Percentiles rank a stretch among this genome's conserved stretches.
Evolutionary conservation across 192 early-diverging fungal genomes (phyloP).

Genomic region (Coemansia sp.): DNA sequence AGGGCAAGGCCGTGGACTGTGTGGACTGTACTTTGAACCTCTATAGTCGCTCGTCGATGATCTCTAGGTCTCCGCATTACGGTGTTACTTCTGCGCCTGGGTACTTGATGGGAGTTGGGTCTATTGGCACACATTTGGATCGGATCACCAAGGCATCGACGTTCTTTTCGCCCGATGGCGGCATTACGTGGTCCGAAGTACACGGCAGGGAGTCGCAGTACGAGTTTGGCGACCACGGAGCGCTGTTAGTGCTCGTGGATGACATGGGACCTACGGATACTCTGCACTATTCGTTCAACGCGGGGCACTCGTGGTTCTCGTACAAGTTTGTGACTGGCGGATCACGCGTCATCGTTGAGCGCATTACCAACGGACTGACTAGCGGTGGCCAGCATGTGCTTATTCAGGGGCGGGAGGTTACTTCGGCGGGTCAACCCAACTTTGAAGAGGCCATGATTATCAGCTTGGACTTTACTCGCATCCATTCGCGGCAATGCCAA

Average conservation of each 20-base stretch:
- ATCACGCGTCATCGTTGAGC: slow-evolving; percentile 58
- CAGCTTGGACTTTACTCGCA: slow-evolving; percentile 61
- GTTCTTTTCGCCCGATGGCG: slow-evolving; percentile 83
- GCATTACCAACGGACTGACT: slow-evolving; percentile 63
- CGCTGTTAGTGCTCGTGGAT: slow-evolving; percentile 71
- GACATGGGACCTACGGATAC: slow-evolving; percentile 69
- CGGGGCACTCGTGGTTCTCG: slow-evolving; percentile 71
- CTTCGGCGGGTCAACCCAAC: slow-evolving; percentile 6
- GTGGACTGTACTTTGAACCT: slow-evolving; percentile 74
- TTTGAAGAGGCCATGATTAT: slow-evolving; percentile 38
- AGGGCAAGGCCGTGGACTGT: slow-evolving; percentile 25
- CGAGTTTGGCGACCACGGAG: slow-evolving; percentile 93
- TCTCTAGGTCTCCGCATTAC: slow-evolving; percentile 58
- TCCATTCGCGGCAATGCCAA: slow-evolving; percentile 48
- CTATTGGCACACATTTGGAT: slow-evolving; percentile 67
- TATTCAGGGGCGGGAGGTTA: slow-evolving; percentile 59
- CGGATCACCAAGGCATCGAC: slow-evolving; percentile 65
- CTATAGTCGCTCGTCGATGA: slow-evolving; percentile 66
- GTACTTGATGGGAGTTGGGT: slow-evolving; percentile 86
- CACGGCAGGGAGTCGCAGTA: slow-evolving; percentile 64
- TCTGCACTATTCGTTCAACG: slow-evolving; percentile 73
- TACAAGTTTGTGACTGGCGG: slow-evolving; percentile 57
- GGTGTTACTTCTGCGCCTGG: slow-evolving; percentile 72
- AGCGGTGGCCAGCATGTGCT: slow-evolving; percentile 71
- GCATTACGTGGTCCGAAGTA: slow-evolving; percentile 77